These are phyloP conservation scores for Osmozyma mogii DNA, from an alignment of 805 yeast genomes.

Conservation along the genomic window DNA sequence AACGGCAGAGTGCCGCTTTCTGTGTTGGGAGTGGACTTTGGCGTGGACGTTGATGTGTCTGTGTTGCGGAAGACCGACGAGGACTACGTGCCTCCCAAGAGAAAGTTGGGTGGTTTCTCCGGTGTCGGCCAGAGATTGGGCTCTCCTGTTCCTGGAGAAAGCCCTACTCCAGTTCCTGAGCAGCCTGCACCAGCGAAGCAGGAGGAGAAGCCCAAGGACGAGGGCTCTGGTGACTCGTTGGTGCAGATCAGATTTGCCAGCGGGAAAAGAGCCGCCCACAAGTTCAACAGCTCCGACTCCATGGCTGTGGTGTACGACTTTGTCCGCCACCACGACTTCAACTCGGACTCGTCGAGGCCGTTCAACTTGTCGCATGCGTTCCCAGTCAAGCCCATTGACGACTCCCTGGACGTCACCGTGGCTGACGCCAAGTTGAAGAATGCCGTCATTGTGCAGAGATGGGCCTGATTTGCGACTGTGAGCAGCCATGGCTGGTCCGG, in stretches of 20 bases:
- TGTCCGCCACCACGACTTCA: conserved; percentile 40
- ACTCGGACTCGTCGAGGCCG: conserved; percentile 37
- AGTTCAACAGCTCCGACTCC: conserved; percentile 57
- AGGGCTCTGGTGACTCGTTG: conserved; percentile 53
- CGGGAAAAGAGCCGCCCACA: conserved; percentile 62
- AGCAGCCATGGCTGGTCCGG: too few species aligned
- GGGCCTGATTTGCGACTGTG: too few species aligned
- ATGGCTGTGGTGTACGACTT: conserved; percentile 62
- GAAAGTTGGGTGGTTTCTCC: conserved; percentile 53
- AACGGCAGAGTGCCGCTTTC: conserved; percentile 88
- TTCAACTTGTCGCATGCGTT: conserved; percentile 72
- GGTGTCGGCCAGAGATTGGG: conserved; percentile 87
- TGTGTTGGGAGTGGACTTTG: conserved; percentile 72
- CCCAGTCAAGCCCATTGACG: conserved; percentile 69
- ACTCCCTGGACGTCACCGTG: conserved; percentile 43
- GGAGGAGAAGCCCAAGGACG: conserved; percentile 9
- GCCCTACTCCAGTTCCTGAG: conserved; percentile 9
- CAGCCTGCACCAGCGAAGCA: conserved; percentile 14
- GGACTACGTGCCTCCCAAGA: conserved; percentile 65
- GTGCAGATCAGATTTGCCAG: conserved; percentile 81
- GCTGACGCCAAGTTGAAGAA: conserved; percentile 70
- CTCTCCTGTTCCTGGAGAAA: conserved; percentile 77
- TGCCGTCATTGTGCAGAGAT: conserved; percentile 86
- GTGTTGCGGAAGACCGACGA: conserved; percentile 79
- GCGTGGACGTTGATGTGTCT: conserved; percentile 89